Percentiles rank a stretch among this genome's conserved stretches.
Evolutionary conservation across 2,329 filamentous ascomycete genomes (phyloP).

Genomic region (Teratosphaeria pseudoeucalypti): DNA sequence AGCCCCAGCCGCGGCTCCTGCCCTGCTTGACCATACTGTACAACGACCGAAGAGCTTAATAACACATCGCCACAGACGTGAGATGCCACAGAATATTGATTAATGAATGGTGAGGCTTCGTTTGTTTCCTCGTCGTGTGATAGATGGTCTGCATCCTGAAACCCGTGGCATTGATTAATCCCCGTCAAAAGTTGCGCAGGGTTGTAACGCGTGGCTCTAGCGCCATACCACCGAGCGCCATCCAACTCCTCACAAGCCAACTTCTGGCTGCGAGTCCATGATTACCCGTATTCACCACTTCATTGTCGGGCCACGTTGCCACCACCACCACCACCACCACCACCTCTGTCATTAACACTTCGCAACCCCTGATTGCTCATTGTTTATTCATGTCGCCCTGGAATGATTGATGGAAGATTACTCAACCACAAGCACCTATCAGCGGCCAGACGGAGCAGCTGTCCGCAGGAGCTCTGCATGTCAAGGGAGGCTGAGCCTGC

Average conservation of each 20-base stretch:
- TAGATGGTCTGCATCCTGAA: not conserved
- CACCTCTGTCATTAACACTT: too few relatives aligned
- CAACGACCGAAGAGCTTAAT: not conserved
- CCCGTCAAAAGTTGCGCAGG: not conserved
- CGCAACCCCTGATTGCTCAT: too few relatives aligned
- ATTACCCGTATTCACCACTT: too few relatives aligned
- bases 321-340: not conserved
- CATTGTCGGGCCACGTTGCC: not conserved
- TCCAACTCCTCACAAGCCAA: not conserved
- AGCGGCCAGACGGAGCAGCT: not conserved
- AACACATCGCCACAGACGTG: not conserved
- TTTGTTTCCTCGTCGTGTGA: not conserved
- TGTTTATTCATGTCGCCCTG: not conserved
- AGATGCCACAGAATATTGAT: too few relatives aligned
- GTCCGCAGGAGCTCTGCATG: not conserved
- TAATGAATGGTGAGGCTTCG: too few relatives aligned
- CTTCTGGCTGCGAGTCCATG: not conserved
- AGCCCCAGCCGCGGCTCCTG: too few relatives aligned
- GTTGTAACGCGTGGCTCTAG: not conserved
- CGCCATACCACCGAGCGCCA: not conserved
- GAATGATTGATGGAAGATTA: not conserved
- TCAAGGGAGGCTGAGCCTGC: not conserved
- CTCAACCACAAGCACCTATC: not conserved
- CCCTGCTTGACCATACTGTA: too few relatives aligned
- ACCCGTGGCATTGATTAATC: not conserved